Conservation (phyloP, 306 rosid species). For the Crotalaria pallida region DNA sequence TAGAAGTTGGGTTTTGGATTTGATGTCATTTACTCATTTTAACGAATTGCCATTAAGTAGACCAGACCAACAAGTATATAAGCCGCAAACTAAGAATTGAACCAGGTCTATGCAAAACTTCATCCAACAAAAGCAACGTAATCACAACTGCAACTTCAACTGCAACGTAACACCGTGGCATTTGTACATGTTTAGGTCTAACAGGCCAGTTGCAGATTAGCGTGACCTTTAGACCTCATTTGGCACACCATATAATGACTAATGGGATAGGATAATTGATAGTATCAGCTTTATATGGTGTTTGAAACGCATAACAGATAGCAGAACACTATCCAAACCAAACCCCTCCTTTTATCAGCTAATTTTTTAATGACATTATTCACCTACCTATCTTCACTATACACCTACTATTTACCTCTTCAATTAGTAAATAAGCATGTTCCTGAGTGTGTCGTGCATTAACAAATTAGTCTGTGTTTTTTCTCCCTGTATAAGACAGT, state of each 20-base stretch:
- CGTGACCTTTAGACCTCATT: neutral
- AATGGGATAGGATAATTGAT: neutral
- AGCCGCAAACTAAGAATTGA: too few relatives aligned
- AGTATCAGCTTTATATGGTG: neutral
- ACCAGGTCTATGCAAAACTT: too few relatives aligned
- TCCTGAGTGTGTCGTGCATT: neutral
- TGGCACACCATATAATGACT: neutral
- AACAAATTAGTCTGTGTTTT: neutral
- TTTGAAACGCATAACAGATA: conserved; percentile 1
- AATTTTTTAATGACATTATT: neutral
- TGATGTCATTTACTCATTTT: too few relatives aligned
- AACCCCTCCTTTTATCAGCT: neutral
- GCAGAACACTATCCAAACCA: neutral
- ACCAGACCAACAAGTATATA: too few relatives aligned
- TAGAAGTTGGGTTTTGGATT: too few relatives aligned
- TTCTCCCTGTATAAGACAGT: neutral
- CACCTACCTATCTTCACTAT: too few relatives aligned
- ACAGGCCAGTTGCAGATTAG: neutral
- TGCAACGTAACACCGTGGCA: too few relatives aligned
- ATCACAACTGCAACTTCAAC: too few relatives aligned
- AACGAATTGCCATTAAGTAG: too few relatives aligned
- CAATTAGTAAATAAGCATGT: too few relatives aligned
- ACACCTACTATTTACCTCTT: too few relatives aligned
- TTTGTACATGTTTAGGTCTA: neutral
- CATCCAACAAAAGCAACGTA: too few relatives aligned